Evolutionary conservation across 768 basidiomycete species (phyloP), one percentile per base, ranked within the genome.

Genomic region (Leccinum disarticulatum): DNA sequence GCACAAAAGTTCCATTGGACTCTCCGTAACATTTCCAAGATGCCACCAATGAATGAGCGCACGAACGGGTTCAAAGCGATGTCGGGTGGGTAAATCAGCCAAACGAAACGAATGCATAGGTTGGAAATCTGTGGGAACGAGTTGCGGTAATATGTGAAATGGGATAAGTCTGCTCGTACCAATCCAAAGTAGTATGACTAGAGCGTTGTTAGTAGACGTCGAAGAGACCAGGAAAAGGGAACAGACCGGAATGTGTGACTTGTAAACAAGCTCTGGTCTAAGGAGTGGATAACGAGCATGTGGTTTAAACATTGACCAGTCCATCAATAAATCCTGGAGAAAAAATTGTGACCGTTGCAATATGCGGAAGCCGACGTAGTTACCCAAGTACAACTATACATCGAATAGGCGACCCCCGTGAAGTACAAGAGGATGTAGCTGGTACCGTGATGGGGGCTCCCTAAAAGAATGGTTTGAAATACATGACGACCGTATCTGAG

Each of bases 1-100:
- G 68, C 58, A 93, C 91, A 88, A 67, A 95, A 90, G 71, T 96
- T 96, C 95, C 95, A 98, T 64, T 91, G 90, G 75, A 85, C 85
- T 48, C 95, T 79, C 28, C 95, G 77, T 6, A 92, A 64, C 70
- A 93, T 83, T 68, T 98, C 95, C 43, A 92, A 68, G 53, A 87
- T 63, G 6, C 80, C 90, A 4, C 77, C 82, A 47, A 93, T 79
- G 73, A 91, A 94, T 0, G 84, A 77, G 19, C 90, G 82, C 30
- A 89, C 38, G 62, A 78, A 77, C 51, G 80, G 72, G 60, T 78
- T 76, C 3, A 93, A 90, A 46, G 22, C 49, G 28, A 95, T 81
- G 70, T 15, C 17, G 10, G 49, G 9, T 17, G 7, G 28, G 28
- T 94, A 96, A 41, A 87, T 74, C 8, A 95, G 69, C 91, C 93